Base-by-base conservation (phyloP, 2,329 filamentous ascomycete species). In the Fusarium neocosmosporiellum region DNA sequence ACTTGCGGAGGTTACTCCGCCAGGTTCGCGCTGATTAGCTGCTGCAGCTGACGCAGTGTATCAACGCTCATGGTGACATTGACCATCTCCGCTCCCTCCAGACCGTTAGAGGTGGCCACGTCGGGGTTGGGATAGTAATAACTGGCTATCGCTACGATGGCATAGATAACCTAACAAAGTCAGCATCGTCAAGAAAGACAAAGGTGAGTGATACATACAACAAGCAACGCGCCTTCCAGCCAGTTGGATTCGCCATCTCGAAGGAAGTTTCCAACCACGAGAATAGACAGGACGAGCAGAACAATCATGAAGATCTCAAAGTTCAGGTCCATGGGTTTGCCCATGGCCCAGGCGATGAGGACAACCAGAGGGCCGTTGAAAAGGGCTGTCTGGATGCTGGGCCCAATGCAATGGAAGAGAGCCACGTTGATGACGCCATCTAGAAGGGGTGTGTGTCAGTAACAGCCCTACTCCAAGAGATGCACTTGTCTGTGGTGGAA, bases 301-400 rank as follows among this genome's bases (percentile, higher is more conserved):
- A 91, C 88, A n/a, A 93, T 87, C 84, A 93, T 92, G 83, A 95
- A 95, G 18, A 93, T 88, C 75, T 94, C 91, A 77, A 95, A 94
- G 75, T 93, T 91, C 61, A 94, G 84, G 68, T 91, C 89, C 88
- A 95, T 91, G 1, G 86, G 78, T 75, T 90, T 90, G 39, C 82
- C 84, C 18, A 93, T 82, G 8, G 89, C 88, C 93, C 92, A 94
- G 10, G 90, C 91, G 29, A 94, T 88, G 29, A 94, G 83, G 27
- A 94, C 89, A 11, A 92, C 90, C 3, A 94, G 85, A 2, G 92
- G 92, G 0, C 90, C 91, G 78, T 94, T 94, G 80, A 95, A 88
- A 3, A 95, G 85, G 0, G 93, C 92, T 0, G 93, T 94, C 77
- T 94, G 93, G 64, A 94, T 92, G 2, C 90, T 92, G 4, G 92